phyloP scores from a whole-genome alignment of 2,329 filamentous ascomycete species.

The Paramyrothecium roridum region DNA sequence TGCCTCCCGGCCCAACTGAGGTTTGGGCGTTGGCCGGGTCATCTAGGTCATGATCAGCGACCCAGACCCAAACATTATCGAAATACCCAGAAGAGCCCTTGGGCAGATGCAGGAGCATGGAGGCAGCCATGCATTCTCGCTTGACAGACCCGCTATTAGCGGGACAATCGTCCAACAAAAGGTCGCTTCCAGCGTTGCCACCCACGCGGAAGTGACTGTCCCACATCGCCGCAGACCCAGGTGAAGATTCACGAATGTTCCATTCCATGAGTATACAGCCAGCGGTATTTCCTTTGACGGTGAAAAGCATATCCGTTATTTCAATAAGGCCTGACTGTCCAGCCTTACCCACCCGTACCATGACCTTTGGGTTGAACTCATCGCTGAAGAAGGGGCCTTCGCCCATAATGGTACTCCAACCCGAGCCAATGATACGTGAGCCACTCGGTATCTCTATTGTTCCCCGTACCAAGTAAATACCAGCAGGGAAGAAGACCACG shows the following conservation, averaged over 20 bases:
- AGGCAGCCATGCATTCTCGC: conserved; percentile 56
- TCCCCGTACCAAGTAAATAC: conserved; percentile 16
- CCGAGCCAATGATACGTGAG: conserved; percentile 60
- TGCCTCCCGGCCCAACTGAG: too few relatives aligned
- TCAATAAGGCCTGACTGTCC: conserved; percentile 64
- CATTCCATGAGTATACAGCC: conserved; percentile 62
- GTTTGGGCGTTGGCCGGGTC: not conserved
- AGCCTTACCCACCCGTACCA: conserved; percentile 61
- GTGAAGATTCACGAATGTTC: conserved; percentile 58
- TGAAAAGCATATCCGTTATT: conserved; percentile 66
- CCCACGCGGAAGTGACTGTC: conserved; percentile 64
- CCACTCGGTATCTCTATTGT: conserved; percentile 50
- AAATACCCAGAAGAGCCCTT: conserved; percentile 41
- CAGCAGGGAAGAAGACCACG: conserved; percentile 18
- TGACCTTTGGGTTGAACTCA: conserved; percentile 57
- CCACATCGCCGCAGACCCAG: conserved; percentile 35
- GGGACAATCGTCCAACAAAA: conserved; percentile 60
- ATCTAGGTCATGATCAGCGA: conserved; percentile 54
- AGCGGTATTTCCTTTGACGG: conserved; percentile 62
- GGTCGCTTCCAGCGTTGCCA: conserved; percentile 63
- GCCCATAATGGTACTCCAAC: too few relatives aligned
- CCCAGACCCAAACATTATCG: conserved; percentile 62
- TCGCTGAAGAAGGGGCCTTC: conserved; percentile 57
- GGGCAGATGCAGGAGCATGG: conserved; percentile 46
- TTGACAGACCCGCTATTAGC: conserved; percentile 49